Conservation (phyloP, 2,329 filamentous ascomycete species). For the Ceratocystis albifundus region DNA sequence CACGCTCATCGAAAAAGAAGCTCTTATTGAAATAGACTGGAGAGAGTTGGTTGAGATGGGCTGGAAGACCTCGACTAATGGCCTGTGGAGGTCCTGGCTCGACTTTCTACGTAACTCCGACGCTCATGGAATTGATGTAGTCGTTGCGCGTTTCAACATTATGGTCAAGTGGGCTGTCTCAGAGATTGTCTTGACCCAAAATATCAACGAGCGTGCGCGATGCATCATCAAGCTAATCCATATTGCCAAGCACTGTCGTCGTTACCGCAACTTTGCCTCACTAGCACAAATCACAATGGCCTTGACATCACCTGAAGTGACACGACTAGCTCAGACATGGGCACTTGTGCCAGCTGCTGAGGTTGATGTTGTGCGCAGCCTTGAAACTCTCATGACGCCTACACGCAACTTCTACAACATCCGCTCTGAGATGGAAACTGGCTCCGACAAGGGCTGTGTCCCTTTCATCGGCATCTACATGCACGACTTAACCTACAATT, state of each 20-base stretch:
- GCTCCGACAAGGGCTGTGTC: conserved; percentile 60
- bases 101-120: conserved; percentile 64
- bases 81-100: conserved; percentile 64
- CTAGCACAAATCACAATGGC: conserved; percentile 72
- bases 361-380: conserved; percentile 51
- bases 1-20: conserved; percentile 76
- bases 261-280: conserved; percentile 71
- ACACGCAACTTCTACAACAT: conserved; percentile 67
- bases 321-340: conserved; percentile 60
- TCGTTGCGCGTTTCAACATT: conserved; percentile 76
- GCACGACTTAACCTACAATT: conserved; percentile 71
- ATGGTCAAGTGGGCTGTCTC: conserved; percentile 81
- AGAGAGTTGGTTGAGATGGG: conserved; percentile 74
- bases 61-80: conserved; percentile 60
- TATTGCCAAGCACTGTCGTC: conserved; percentile 63
- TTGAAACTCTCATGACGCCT: conserved; percentile 64
- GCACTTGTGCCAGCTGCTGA: conserved; percentile 54
- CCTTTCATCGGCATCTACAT: conserved; percentile 78
- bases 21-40: conserved; percentile 77
- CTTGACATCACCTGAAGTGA: conserved; percentile 60
- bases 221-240: conserved; percentile 75
- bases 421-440: conserved; percentile 65
- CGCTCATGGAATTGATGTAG: conserved; percentile 66
- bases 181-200: conserved; percentile 62
- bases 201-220: conserved; percentile 58